phyloP scores from a whole-genome alignment of 1,139 yeast genomes.

The Saccharomyces hybrid region DNA sequence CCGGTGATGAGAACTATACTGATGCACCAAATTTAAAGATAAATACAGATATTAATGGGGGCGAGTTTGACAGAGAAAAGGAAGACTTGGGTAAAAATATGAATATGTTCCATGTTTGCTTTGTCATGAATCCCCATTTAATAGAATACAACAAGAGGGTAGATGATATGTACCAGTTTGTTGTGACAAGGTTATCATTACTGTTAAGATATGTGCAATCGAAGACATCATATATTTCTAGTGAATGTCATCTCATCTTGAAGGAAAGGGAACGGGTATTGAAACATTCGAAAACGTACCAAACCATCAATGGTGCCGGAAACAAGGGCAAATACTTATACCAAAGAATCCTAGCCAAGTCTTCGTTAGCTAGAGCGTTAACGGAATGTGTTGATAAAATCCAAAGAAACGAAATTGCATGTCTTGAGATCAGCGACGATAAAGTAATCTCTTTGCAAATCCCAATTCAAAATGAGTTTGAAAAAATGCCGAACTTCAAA shows the following conservation, averaged over 20 bases:
- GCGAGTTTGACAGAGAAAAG: not conserved
- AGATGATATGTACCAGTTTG: slow-evolving; percentile 83
- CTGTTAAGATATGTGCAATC: slow-evolving; percentile 80
- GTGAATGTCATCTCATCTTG: slow-evolving; percentile 53
- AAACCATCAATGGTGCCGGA: slow-evolving; percentile 14
- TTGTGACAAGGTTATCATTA: slow-evolving; percentile 63
- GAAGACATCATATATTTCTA: slow-evolving; percentile 66
- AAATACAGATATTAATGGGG: slow-evolving; percentile 3
- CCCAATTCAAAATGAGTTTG: slow-evolving; percentile 74
- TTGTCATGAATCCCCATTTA: slow-evolving; percentile 83
- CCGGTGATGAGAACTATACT: slow-evolving; percentile 4
- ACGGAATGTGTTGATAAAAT: slow-evolving; percentile 63
- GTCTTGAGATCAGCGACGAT: slow-evolving; percentile 58
- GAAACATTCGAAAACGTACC: slow-evolving; percentile 20
- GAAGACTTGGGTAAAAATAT: slow-evolving; percentile 37
- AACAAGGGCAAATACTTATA: slow-evolving; percentile 28
- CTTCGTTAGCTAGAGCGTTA: slow-evolving; percentile 66
- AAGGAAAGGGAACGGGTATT: slow-evolving; percentile 48
- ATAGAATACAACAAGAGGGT: slow-evolving; percentile 69
- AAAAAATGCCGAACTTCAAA: slow-evolving; percentile 52
- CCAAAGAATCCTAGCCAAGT: slow-evolving; percentile 35
- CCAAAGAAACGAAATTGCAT: slow-evolving; percentile 66
- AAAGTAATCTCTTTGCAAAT: slow-evolving; percentile 73
- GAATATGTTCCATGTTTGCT: slow-evolving; percentile 83
- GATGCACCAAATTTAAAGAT: slow-evolving; percentile 10